Conservation (phyloP, 164 flowering plant species). For the Macadamia tetraphylla region DNA sequence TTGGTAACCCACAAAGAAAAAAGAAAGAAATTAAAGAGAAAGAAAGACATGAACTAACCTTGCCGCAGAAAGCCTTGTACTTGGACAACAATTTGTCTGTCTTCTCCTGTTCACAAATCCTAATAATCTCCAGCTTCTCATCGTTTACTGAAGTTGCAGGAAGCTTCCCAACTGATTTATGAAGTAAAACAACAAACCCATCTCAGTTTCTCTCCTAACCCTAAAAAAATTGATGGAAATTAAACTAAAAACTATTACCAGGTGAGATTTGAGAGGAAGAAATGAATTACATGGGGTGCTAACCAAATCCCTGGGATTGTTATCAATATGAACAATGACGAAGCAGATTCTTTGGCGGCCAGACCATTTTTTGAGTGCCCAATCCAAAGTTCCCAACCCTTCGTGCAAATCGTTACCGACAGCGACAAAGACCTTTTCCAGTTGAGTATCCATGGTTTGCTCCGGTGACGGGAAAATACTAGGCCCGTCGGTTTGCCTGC, state of each 20-base stretch:
- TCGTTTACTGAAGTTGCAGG: constrained; percentile 56
- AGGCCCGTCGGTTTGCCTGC: background rate
- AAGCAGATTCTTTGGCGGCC: constrained; percentile 34
- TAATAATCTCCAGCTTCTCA: constrained; percentile 33
- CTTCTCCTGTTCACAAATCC: constrained; percentile 44
- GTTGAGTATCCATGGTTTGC: constrained; percentile 17
- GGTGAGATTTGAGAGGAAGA: background rate
- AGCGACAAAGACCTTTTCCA: constrained; percentile 53
- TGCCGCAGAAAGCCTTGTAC: constrained; percentile 48
- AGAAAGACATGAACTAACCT: constrained; percentile 28
- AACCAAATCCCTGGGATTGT: constrained; percentile 27
- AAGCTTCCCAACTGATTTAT: constrained; percentile 55
- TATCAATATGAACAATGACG: constrained; percentile 39
- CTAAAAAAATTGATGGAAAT: background rate
- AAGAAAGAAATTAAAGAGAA: no score
- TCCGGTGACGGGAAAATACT: background rate
- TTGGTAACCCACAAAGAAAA: no score
- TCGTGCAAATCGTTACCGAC: constrained; percentile 48
- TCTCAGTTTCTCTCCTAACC: no score
- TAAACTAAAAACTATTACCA: background rate
- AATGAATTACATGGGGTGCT: constrained; percentile 38
- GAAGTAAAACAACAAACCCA: background rate
- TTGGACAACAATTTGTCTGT: constrained; percentile 35
- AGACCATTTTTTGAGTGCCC: constrained; percentile 49
- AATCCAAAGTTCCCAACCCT: constrained; percentile 46